Evolutionary conservation across 164 flowering plant genomes (phyloP).

Genomic region (Taxillus chinensis): DNA sequence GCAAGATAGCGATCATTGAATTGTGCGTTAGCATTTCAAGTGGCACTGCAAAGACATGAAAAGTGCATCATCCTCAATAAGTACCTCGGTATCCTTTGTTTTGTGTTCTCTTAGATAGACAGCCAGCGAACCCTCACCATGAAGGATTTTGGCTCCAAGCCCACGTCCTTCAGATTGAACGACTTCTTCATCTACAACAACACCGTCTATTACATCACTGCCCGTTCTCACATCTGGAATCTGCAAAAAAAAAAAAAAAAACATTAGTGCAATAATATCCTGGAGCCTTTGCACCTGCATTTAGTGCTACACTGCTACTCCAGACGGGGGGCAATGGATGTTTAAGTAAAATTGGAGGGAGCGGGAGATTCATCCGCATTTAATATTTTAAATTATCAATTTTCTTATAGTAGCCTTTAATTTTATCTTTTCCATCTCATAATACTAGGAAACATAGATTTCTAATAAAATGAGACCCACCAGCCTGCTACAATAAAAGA

Average conservation of each 20-base stretch:
- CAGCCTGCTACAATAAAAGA: too few relatives aligned
- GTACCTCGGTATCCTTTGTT: conserved; percentile 34
- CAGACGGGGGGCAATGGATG: too few relatives aligned
- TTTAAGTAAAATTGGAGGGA: too few relatives aligned
- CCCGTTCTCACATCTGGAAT: conserved; percentile 79
- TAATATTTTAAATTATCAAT: too few relatives aligned
- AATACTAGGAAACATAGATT: too few relatives aligned
- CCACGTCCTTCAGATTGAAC: conserved; percentile 38
- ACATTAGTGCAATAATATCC: too few relatives aligned
- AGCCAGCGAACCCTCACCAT: conserved; percentile 72
- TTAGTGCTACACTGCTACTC: too few relatives aligned
- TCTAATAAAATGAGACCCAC: too few relatives aligned
- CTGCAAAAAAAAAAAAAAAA: conserved; percentile 21
- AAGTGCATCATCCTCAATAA: neutral
- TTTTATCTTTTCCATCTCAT: too few relatives aligned
- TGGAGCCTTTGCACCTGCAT: too few relatives aligned
- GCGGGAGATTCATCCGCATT: too few relatives aligned
- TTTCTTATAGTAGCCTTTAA: too few relatives aligned
- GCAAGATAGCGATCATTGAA: conserved; percentile 1
- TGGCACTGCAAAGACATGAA: neutral
- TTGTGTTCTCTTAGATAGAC: conserved; percentile 44
- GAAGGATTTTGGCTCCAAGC: conserved; percentile 65
- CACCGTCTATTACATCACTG: conserved; percentile 72
- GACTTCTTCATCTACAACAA: conserved; percentile 79
- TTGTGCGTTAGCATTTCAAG: neutral